Percentiles rank a stretch among this genome's conserved stretches.
Conservation (phyloP, 106 monocot genomes). For the Hemerocallis citrina region DNA sequence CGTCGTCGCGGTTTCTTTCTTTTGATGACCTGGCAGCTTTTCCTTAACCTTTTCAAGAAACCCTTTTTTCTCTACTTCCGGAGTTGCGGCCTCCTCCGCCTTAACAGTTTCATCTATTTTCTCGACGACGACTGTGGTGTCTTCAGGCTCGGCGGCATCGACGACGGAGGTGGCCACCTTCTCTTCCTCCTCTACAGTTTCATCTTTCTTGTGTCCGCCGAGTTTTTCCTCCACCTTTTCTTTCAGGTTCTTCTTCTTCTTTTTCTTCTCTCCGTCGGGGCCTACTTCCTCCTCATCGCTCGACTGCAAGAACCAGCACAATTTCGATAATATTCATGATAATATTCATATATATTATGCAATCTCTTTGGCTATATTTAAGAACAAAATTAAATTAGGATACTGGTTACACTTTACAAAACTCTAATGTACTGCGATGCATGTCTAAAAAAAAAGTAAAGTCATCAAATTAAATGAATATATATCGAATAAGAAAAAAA, state of each 20-base stretch:
- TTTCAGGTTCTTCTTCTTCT: slow-evolving; percentile 52
- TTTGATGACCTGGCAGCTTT: slow-evolving; percentile 52
- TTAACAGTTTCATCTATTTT: not conserved
- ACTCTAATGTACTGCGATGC: too few species aligned
- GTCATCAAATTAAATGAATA: too few species aligned
- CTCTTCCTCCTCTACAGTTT: slow-evolving; percentile 1
- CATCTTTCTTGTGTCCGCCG: slow-evolving; percentile 12
- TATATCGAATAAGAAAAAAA: too few species aligned
- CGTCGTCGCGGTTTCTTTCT: not conserved
- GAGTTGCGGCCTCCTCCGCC: not conserved
- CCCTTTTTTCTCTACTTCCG: slow-evolving; percentile 60
- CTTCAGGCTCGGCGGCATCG: not conserved
- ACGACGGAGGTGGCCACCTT: not conserved
- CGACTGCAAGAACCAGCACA: slow-evolving; percentile 13
- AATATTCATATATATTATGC: too few species aligned
- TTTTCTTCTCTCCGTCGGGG: slow-evolving; percentile 27
- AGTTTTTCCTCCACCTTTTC: slow-evolving; percentile 40
- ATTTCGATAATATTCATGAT: too few species aligned
- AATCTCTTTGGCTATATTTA: too few species aligned
- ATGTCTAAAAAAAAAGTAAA: too few species aligned
- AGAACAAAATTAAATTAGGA: not conserved
- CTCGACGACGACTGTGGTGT: slow-evolving; percentile 19
- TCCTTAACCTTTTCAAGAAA: slow-evolving; percentile 72
- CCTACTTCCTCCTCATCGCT: slow-evolving; percentile 59
- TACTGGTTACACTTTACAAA: too few species aligned